phyloP scores from a whole-genome alignment of 805 yeast genomes.

The Metschnikowia koreensis region DNA sequence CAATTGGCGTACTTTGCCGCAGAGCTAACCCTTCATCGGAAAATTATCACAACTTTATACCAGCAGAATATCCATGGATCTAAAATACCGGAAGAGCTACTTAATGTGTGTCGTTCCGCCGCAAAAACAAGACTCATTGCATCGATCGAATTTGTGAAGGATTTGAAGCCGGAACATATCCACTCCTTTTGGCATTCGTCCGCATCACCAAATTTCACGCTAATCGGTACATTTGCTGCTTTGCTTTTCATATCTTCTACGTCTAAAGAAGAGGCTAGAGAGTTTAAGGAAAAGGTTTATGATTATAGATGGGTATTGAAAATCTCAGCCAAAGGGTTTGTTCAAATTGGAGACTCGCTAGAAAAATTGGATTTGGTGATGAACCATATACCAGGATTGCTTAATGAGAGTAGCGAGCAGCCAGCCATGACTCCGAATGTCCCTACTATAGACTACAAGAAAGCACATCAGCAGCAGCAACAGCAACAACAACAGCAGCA shows the following conservation, averaged over 20 bases:
- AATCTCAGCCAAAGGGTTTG: constrained; percentile 72
- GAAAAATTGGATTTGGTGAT: constrained; percentile 68
- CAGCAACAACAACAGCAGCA: constrained; percentile 7
- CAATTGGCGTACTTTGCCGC: constrained; percentile 87
- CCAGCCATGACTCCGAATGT: constrained; percentile 39
- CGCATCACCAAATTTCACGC: constrained; percentile 71
- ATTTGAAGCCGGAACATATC: constrained; percentile 75
- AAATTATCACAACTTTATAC: constrained; percentile 57
- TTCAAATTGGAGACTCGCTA: constrained; percentile 74
- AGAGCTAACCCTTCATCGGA: constrained; percentile 81
- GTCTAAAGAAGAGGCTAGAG: constrained; percentile 56
- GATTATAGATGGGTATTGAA: constrained; percentile 76
- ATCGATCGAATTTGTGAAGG: constrained; percentile 74
- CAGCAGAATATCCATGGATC: constrained; percentile 34
- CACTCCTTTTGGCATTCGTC: constrained; percentile 90
- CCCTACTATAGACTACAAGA: constrained; percentile 24
- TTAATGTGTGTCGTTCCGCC: constrained; percentile 72
- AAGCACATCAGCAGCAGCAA: constrained; percentile 9
- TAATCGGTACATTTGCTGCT: constrained; percentile 87
- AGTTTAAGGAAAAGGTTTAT: constrained; percentile 65
- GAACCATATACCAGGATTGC: constrained; percentile 70
- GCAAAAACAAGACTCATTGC: constrained; percentile 81
- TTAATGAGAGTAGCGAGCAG: constrained; percentile 38
- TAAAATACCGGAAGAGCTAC: constrained; percentile 35
- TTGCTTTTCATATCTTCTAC: constrained; percentile 68